These are phyloP conservation scores for Batkoa obscura DNA, from an alignment of 371 early-diverging fungal species.

Conservation along the genomic window DNA sequence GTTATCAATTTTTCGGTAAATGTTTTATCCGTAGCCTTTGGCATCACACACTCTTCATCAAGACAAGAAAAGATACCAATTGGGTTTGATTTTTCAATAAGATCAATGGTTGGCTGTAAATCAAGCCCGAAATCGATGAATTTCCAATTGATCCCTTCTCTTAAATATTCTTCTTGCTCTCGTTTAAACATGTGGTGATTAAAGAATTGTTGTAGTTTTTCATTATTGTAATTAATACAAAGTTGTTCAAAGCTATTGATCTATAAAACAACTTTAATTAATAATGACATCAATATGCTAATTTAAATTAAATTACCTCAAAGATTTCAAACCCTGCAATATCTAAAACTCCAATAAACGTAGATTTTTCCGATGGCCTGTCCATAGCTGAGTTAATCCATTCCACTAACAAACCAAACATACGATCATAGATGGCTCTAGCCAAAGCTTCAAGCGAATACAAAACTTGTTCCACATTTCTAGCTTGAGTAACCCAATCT, in stretches of 20 bases:
- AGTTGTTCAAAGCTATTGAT: slow-evolving; percentile 98
- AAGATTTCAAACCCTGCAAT: slow-evolving; percentile 99
- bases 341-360: slow-evolving; percentile 98
- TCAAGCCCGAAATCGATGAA: slow-evolving; percentile 99
- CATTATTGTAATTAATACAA: slow-evolving; percentile 99
- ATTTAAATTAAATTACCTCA: slow-evolving; percentile 28
- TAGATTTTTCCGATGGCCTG: slow-evolving; percentile 37
- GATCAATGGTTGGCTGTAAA: slow-evolving; percentile 95
- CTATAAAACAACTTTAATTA: slow-evolving; percentile 13
- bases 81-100: slow-evolving; percentile 95
- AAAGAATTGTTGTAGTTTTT: slow-evolving; percentile 99
- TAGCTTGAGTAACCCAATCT: slow-evolving; percentile 87
- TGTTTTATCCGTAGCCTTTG: slow-evolving; percentile 91
- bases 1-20: slow-evolving; percentile 85
- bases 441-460: slow-evolving; percentile 89
- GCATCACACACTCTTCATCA: slow-evolving; percentile 99
- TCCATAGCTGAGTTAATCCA: slow-evolving; percentile 80
- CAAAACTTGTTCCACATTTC: slow-evolving; percentile 70
- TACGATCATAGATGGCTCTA: slow-evolving; percentile 91
- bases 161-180: slow-evolving; percentile 97
- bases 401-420: slow-evolving; percentile 83
- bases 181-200: slow-evolving; percentile 99
- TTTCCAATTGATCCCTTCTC: slow-evolving; percentile 97
- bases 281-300: not conserved
- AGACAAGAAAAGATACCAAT: slow-evolving; percentile 94